These are phyloP conservation scores for Tephrocybe sp. DNA, from an alignment of 768 basidiomycete genomes.

Conservation along the genomic window DNA sequence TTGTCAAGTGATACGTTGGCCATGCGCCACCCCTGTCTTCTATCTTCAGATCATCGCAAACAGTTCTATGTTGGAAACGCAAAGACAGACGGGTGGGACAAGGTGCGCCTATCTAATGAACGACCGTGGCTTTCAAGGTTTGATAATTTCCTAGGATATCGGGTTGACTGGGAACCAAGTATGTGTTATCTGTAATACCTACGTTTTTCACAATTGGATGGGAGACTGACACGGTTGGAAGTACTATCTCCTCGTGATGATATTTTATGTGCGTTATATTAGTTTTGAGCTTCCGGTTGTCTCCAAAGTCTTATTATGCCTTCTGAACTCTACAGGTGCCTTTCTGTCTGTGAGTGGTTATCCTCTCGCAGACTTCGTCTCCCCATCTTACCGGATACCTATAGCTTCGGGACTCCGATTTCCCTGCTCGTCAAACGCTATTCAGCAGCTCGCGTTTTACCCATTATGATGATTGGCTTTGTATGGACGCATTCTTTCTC, in stretches of 20 bases:
- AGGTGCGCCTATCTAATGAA: slow-evolving; percentile 24
- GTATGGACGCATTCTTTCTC: slow-evolving; percentile 26
- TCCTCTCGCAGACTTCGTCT: too few species aligned
- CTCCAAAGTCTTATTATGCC: background rate
- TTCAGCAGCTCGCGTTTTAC: slow-evolving; percentile 46
- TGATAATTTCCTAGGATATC: slow-evolving; percentile 34
- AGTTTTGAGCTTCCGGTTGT: background rate
- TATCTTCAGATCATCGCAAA: background rate
- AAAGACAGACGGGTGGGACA: slow-evolving; percentile 52
- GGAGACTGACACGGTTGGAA: slow-evolving; percentile 11
- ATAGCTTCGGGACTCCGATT: slow-evolving; percentile 49
- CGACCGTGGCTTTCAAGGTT: background rate
- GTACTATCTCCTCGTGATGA: slow-evolving; percentile 51
- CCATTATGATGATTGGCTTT: slow-evolving; percentile 51
- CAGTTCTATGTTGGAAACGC: slow-evolving; percentile 52
- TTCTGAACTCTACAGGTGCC: slow-evolving; percentile 30
- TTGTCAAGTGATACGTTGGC: background rate
- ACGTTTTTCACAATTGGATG: background rate
- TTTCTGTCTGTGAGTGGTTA: slow-evolving; percentile 48
- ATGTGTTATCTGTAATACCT: too few species aligned
- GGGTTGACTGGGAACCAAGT: slow-evolving; percentile 46
- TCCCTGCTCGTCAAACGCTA: slow-evolving; percentile 48
- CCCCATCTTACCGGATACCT: background rate
- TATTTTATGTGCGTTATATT: slow-evolving; percentile 36
- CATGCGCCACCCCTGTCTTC: slow-evolving; percentile 1